Evolutionary conservation across 768 basidiomycete genomes (phyloP).

Genomic region (Podaxis carcinomalis): DNA sequence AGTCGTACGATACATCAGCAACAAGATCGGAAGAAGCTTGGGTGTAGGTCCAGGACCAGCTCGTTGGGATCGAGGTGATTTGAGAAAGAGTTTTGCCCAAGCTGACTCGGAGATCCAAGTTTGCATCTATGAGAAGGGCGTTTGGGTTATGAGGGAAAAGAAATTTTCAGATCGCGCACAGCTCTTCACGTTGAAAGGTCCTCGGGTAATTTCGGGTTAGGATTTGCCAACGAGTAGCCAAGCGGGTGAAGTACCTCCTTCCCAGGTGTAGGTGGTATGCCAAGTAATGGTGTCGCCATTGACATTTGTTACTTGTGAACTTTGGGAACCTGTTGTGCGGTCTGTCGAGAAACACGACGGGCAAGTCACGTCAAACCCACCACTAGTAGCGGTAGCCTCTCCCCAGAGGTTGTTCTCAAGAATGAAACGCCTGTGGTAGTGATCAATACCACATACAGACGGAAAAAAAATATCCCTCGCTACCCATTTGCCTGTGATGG

Average conservation of each 20-base stretch:
- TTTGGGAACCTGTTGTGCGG: constrained; percentile 23
- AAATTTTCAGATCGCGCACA: constrained; percentile 17
- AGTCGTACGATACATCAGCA: constrained; percentile 31
- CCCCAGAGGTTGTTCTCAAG: constrained; percentile 31
- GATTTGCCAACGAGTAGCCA: neutral
- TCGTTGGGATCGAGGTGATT: constrained; percentile 28
- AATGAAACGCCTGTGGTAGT: constrained; percentile 17
- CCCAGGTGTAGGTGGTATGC: constrained; percentile 30
- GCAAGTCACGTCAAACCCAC: constrained; percentile 10
- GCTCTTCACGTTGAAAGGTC: constrained; percentile 25
- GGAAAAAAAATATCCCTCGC: neutral
- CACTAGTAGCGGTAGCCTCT: constrained; percentile 21
- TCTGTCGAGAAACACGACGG: neutral
- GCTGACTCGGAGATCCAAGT: constrained; percentile 26
- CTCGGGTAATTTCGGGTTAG: neutral
- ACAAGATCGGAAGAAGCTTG: constrained; percentile 26
- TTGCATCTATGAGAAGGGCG: constrained; percentile 21
- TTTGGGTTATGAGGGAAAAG: neutral
- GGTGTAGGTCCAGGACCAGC: constrained; percentile 28
- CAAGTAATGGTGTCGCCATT: constrained; percentile 25
- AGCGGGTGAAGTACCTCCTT: constrained; percentile 19
- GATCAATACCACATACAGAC: neutral
- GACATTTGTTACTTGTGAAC: constrained; percentile 23
- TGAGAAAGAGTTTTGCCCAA: constrained; percentile 22
- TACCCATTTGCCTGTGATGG: constrained; percentile 16